Conservation (phyloP, 257 asterid species). For the Solanum pimpinellifolium region DNA sequence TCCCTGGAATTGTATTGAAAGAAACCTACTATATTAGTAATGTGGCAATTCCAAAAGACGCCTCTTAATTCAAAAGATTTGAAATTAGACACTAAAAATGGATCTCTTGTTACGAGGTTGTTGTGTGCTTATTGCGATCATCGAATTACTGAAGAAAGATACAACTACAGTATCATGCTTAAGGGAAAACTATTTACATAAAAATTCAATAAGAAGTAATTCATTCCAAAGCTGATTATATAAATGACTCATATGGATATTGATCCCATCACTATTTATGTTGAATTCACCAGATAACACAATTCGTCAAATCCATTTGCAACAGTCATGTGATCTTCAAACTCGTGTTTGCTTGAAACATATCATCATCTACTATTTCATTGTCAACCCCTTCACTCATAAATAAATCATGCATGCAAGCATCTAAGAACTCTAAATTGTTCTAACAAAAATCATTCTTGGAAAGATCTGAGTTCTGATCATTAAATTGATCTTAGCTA, state of each 20-base stretch:
- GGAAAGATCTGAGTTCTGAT: neutral
- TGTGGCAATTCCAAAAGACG: neutral
- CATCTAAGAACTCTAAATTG: neutral
- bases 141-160: neutral
- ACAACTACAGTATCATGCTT: neutral
- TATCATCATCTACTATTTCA: neutral
- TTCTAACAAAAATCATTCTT: neutral
- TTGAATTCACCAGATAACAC: neutral
- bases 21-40: neutral
- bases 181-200: neutral
- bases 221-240: neutral
- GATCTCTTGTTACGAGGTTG: neutral
- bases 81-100: neutral
- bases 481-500: neutral
- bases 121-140: neutral
- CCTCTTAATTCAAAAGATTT: neutral
- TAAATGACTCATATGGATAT: neutral
- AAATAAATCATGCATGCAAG: neutral
- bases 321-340: neutral
- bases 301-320: neutral
- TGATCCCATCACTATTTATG: neutral
- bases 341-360: neutral
- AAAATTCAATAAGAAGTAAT: neutral
- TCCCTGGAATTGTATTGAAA: neutral
- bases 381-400: neutral